phyloP scores from a whole-genome alignment of 495 filamentous ascomycete genomes.

The Penicillium bovifimosum region DNA sequence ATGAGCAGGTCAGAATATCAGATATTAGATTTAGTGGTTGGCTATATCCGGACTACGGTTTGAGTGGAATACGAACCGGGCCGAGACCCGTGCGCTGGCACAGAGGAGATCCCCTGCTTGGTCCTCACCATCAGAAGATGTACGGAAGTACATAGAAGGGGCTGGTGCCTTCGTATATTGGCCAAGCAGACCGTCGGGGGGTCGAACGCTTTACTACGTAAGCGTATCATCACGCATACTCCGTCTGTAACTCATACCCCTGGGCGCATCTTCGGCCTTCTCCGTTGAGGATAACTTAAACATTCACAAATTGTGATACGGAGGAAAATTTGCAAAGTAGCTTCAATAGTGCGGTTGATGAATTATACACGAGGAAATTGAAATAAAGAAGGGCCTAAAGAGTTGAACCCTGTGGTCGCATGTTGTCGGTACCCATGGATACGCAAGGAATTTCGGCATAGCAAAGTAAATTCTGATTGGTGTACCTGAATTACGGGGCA shows the following conservation, averaged over 20 bases:
- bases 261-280: not conserved
- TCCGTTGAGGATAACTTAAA: too few relatives aligned
- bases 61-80: not conserved
- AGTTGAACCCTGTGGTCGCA: not conserved
- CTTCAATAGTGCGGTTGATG: not conserved
- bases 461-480: conserved; percentile 15
- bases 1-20: not conserved
- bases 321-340: not conserved
- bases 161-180: not conserved
- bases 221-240: not conserved
- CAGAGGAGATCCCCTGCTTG: conserved; percentile 5
- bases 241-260: not conserved
- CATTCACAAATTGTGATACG: too few relatives aligned
- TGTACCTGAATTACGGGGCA: conserved; percentile 19
- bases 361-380: not conserved
- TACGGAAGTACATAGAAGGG: not conserved
- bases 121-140: not conserved
- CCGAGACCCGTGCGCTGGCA: not conserved
- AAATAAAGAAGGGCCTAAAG: not conserved
- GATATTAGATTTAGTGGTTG: not conserved
- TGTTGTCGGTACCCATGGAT: conserved; percentile 20
- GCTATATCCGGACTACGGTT: not conserved
- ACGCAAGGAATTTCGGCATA: conserved; percentile 16
- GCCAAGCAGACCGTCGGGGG: not conserved
- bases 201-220: too few relatives aligned